These are phyloP conservation scores for Rutstroemia sp. DNA, from an alignment of 2,329 filamentous ascomycete species.

Conservation along the genomic window DNA sequence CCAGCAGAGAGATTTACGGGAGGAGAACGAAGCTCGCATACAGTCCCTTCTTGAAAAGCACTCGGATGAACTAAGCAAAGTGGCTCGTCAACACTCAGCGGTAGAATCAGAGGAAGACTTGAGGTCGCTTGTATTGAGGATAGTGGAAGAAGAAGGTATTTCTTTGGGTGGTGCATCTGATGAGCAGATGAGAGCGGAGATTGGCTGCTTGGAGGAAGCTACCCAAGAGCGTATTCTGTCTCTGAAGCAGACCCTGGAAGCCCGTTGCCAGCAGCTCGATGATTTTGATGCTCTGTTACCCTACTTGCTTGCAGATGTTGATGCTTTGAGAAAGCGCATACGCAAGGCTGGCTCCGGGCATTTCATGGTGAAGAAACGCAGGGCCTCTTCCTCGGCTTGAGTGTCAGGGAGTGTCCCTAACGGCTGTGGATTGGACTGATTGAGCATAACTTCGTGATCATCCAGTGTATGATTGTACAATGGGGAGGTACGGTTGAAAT, in stretches of 20 bases:
- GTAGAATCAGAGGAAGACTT: constrained; percentile 2
- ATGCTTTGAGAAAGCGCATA: neutral
- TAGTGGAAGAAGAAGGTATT: neutral
- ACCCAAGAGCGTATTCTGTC: neutral
- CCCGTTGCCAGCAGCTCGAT: neutral
- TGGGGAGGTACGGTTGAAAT: too few relatives aligned
- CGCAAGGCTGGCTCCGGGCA: neutral
- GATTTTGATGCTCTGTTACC: constrained; percentile 1
- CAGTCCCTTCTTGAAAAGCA: neutral
- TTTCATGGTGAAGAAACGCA: neutral
- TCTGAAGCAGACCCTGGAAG: neutral
- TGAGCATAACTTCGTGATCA: too few relatives aligned
- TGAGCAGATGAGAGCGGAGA: neutral
- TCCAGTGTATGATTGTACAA: too few relatives aligned
- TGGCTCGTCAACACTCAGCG: neutral
- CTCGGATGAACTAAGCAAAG: neutral
- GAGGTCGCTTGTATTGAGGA: neutral
- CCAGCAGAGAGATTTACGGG: neutral
- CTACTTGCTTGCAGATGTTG: neutral
- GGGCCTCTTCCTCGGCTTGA: neutral
- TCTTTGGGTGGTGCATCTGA: neutral
- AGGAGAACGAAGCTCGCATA: constrained; percentile 2
- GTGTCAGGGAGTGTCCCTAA: too few relatives aligned
- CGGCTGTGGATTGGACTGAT: too few relatives aligned
- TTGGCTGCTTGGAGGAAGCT: neutral